A percentile compares a stretch with the other conserved stretches of the same genome.
These are phyloP conservation scores for Coniochaeta sp. DNA, from an alignment of 2,329 filamentous ascomycete species.

Conservation along the genomic window DNA sequence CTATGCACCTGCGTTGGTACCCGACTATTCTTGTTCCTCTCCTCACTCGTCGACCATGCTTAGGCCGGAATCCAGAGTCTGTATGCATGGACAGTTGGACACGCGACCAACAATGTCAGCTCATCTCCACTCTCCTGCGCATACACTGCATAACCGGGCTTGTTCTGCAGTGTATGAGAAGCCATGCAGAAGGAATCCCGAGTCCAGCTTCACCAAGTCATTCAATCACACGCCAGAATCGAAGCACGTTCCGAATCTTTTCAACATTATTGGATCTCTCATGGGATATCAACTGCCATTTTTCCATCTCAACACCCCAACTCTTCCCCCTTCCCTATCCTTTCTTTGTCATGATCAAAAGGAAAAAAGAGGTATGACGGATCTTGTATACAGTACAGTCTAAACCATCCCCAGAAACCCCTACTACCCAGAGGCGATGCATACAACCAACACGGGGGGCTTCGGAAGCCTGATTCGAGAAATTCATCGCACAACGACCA, in stretches of 20 bases:
- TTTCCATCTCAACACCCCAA: not conserved
- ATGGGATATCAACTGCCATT: constrained; percentile 2
- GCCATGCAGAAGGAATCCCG: not conserved
- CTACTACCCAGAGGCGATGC: constrained; percentile 1
- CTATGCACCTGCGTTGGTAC: not conserved
- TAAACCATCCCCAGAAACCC: not conserved
- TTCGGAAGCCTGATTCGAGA: not conserved
- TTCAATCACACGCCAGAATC: not conserved
- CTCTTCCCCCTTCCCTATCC: not conserved
- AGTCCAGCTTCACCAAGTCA: not conserved
- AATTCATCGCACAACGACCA: not conserved
- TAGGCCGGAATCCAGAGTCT: not conserved
- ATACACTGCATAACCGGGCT: not conserved
- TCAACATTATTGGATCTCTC: not conserved
- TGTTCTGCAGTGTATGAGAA: not conserved
- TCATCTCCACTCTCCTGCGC: not conserved
- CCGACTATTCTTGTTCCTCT: not conserved
- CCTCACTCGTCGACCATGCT: not conserved
- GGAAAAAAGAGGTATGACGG: constrained; percentile 1
- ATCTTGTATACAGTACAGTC: constrained; percentile 5
- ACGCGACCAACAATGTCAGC: no score
- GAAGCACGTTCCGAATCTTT: not conserved
- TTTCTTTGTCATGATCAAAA: constrained; percentile 1
- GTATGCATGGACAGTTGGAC: not conserved
- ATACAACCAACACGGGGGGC: not conserved